Evolutionary conservation across 441 rosid genomes (phyloP), one percentile per base, ranked within the genome.

Genomic region (Populus hybrid): DNA sequence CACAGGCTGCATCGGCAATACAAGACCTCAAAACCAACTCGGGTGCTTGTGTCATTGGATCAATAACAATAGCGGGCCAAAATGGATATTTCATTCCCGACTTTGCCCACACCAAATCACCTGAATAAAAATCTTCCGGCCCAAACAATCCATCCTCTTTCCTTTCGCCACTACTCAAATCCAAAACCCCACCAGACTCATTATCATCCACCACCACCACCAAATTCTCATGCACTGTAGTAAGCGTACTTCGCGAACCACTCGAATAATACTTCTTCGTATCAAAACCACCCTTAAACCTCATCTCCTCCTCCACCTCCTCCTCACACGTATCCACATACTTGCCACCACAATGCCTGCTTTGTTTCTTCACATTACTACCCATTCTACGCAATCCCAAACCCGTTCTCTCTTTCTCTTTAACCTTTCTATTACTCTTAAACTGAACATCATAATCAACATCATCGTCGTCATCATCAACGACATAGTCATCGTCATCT

Each of bases 91-190:
- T 87, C 66, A 71, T 90, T 71, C 94, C 96, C 0, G 95, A 87
- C 82, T 92, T 94, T 0, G 97, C 99, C 99, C 99, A 97, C 75
- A 93, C 95, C 76, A 97, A 87, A 79, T 97, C 99, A 59, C 99
- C 98, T 0, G 97, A 87, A 80, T 94, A 92, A 78, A 97, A 97
- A 77, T 97, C 95, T 85, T 93, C 98, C 0, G 97, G 99, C 46
- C 99, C 99, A 82, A 82, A 94, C 82, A 90, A 73, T 70, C 95
- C 98, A 2, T 89, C 92, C 2, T 91, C 91, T 79, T 85, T 84
- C 70, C 76, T 86, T 70, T 77, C 84, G 70, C 32, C 72, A n/a
- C 80, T 75, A 32, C 65, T 73, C 16, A 79, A 82, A 75, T 85
- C 84, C 80, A 67, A 74, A 21, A 71, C 70, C 40, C 61, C 84